These are phyloP conservation scores for Ilyonectria destructans DNA, from an alignment of 2,329 filamentous ascomycete genomes.

Conservation along the genomic window DNA sequence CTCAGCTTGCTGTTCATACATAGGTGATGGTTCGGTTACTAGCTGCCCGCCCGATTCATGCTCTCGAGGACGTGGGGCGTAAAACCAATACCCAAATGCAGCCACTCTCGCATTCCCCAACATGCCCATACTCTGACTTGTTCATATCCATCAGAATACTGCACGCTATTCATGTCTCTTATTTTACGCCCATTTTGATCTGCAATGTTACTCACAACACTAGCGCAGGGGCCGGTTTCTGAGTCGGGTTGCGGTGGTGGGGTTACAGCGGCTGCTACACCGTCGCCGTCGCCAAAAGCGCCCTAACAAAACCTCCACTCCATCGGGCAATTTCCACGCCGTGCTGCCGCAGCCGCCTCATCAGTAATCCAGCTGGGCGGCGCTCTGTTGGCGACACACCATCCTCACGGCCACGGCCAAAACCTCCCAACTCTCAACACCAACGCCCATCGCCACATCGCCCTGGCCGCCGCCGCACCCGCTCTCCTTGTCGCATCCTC, in stretches of 20 bases:
- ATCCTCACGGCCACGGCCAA: constrained; percentile 46
- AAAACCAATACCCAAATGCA: too few relatives aligned
- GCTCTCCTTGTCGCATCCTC: background rate
- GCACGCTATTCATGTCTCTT: constrained; percentile 8
- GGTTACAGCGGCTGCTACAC: constrained; percentile 12
- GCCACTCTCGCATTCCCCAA: too few relatives aligned
- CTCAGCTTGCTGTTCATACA: too few relatives aligned
- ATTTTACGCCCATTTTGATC: constrained; percentile 7
- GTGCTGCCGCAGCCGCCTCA: constrained; percentile 34
- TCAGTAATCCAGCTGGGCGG: constrained; percentile 29
- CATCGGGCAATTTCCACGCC: constrained; percentile 45
- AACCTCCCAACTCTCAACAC: constrained; percentile 24
- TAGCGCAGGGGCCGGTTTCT: constrained; percentile 25
- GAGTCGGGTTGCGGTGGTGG: constrained; percentile 17
- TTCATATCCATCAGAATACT: background rate
- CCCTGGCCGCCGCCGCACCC: background rate
- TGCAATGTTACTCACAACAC: constrained; percentile 6
- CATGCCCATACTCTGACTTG: background rate
- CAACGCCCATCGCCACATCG: constrained; percentile 4
- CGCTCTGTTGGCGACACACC: constrained; percentile 31
- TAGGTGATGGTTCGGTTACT: too few relatives aligned
- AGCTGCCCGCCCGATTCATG: too few relatives aligned
- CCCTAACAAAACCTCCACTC: constrained; percentile 31
- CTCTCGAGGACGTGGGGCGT: too few relatives aligned
- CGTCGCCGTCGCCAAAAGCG: constrained; percentile 3